Evolutionary conservation across 2,329 filamentous ascomycete genomes (phyloP), one percentile per base, ranked within the genome.

Genomic region (Diaporthe capsici): DNA sequence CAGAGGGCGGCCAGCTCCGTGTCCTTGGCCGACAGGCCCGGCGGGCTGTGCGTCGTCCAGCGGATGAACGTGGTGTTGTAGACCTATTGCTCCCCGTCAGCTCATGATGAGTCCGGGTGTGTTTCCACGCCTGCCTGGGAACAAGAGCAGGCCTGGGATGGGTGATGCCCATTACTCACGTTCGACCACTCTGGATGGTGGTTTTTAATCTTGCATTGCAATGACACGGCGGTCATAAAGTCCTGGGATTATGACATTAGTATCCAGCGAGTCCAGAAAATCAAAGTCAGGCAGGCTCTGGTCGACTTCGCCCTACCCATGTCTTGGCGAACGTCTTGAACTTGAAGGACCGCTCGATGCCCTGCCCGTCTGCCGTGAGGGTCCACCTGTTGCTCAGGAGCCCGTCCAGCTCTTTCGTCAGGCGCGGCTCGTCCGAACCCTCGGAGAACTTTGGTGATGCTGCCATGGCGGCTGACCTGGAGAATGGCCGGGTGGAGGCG

Each of bases 151-250:
- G 42, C 57, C 34, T 39, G 20, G 34, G 31, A n/a, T 39, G 31
- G n/a, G n/a, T n/a, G 0, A 13, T 37, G 34, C 57, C 22, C 39
- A 0, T 39, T 39, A 57, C 87, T 78, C 84, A 92, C 92, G 80
- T 95, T 95, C 3, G 92, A 92, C 93, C 93, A 95, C 82, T 95
- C 93, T 0, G 93, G 93, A 80, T 95, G 93, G 81, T 95, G 93
- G 79, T 91, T 93, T 80, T 89, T 88, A 51, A 90, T 82, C 80
- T 93, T 93, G 84, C 92, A 94, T 80, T 94, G 89, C 44, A 92
- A 84, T 15, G 93, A 91, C 20, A 95, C 89, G 3, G 88, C 88
- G n/a, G 92, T 93, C 93, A 95, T 94, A 84, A 95, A 95, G 78
- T 92, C 92, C 92, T 93, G 77, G 47, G 2, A 1, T 20, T 1